These are phyloP conservation scores for Dothideomycetes sp. DNA, from an alignment of 2,329 filamentous ascomycete genomes.

Conservation along the genomic window DNA sequence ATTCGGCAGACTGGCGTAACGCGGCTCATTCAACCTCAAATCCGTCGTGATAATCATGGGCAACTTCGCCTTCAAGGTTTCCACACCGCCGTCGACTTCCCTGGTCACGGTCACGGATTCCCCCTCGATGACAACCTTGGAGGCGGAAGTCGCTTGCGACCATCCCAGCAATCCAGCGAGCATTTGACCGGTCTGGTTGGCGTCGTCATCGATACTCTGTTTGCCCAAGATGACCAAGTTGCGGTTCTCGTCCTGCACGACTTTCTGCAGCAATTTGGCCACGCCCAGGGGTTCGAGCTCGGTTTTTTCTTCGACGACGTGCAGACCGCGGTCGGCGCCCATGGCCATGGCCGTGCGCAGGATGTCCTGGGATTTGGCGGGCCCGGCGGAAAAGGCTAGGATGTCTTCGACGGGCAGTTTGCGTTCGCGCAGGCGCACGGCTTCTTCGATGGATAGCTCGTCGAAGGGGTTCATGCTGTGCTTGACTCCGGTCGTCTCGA, in stretches of 20 bases:
- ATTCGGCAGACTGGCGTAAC: constrained; percentile 91
- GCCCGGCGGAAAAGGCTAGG: constrained; percentile 77
- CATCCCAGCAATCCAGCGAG: constrained; percentile 84
- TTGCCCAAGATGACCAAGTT: constrained; percentile 94
- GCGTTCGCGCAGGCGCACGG: constrained; percentile 86
- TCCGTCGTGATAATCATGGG: constrained; percentile 95
- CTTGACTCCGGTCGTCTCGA: constrained; percentile 89
- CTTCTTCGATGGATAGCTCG: constrained; percentile 95
- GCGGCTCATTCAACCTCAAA: constrained; percentile 84
- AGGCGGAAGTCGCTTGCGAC: constrained; percentile 91
- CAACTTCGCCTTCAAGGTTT: constrained; percentile 76
- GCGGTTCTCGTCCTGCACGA: constrained; percentile 73
- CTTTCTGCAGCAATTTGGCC: constrained; percentile 74
- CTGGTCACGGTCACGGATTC: constrained; percentile 68
- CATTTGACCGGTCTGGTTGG: constrained; percentile 96
- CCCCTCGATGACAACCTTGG: constrained; percentile 66
- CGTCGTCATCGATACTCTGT: constrained; percentile 96
- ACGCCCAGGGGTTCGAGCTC: constrained; percentile 85
- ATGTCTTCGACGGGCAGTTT: constrained; percentile 70
- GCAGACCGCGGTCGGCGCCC: constrained; percentile 87
- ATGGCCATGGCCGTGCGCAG: constrained; percentile 97
- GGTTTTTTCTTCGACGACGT: constrained; percentile 59
- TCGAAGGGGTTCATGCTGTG: constrained; percentile 99
- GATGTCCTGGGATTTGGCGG: constrained; percentile 76
- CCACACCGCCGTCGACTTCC: constrained; percentile 91